phyloP scores from a whole-genome alignment of 176 grass and related monocot species.

The Panicum miliaceum region DNA sequence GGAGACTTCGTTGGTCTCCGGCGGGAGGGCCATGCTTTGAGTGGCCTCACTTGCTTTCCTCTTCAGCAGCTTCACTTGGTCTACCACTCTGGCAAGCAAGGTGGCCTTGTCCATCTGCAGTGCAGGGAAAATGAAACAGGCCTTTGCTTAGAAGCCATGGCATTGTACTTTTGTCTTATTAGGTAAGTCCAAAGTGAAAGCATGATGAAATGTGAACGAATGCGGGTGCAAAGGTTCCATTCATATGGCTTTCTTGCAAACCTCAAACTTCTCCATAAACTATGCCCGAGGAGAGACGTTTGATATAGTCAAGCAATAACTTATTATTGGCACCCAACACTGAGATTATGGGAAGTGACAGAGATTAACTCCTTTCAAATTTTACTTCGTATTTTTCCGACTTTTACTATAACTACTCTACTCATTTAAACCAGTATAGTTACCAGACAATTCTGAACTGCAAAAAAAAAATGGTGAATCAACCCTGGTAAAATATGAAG shows the following conservation, averaged over 20 bases:
- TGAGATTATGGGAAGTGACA: background rate
- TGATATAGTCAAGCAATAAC: background rate
- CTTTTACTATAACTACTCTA: background rate
- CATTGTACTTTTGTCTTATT: background rate
- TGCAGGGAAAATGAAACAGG: background rate
- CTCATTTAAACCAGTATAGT: background rate
- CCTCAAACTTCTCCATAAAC: slow-evolving; percentile 4
- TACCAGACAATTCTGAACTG: background rate
- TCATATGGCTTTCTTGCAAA: slow-evolving; percentile 15
- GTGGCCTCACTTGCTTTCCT: slow-evolving; percentile 51
- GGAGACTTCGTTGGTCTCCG: slow-evolving; percentile 46
- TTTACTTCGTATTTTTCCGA: background rate
- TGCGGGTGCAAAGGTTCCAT: background rate
- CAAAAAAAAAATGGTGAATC: background rate
- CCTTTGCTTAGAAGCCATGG: background rate
- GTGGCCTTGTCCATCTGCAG: slow-evolving; percentile 79
- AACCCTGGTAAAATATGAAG: background rate
- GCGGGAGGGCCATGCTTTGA: background rate
- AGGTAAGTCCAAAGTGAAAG: slow-evolving; percentile 9
- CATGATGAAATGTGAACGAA: slow-evolving; percentile 31
- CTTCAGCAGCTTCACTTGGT: slow-evolving; percentile 68
- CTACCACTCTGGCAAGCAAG: slow-evolving; percentile 65
- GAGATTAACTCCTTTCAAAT: background rate
- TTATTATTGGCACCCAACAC: background rate
- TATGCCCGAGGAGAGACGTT: background rate